Evolutionary conservation across 1,284 basidiomycete genomes (phyloP), one percentile per base, ranked within the genome.

Genomic region (Exobasidium cylindrosporum): DNA sequence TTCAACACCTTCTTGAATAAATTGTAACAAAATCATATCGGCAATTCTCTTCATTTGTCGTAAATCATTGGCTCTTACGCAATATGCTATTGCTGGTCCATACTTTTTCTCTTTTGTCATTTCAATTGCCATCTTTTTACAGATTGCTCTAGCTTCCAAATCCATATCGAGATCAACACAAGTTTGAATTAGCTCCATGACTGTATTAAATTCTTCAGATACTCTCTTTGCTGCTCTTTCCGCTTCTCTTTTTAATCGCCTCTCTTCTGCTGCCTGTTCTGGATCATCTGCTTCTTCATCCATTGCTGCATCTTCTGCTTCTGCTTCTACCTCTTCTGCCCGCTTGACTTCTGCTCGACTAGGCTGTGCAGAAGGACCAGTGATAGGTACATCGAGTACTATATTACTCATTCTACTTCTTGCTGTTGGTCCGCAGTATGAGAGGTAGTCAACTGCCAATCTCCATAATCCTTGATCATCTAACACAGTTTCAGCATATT

Each of bases 251-350:
- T 31, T 26, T 30, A 24, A 54, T 24, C 53, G 32, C 45, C 52
- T 50, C 28, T 55, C 66, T 23, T 63, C 57, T 14, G 60, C 68
- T 6, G 64, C 61, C 30, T 85, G 87, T 31, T 89, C 88, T 45
- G 50, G 61, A 3, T 58, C 63, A 10, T 58, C 63, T 10, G 63
- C 62, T 17, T 64, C 66, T 49, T 70, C 66, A 21, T 59, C 65
- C 7, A 64, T 67, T 1, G 61, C 64, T 4, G 17, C 40, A 11
- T 65, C 60, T 35, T 47, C 31, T 21, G 49, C 31, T 21, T 29
- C 58, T 2, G 13, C 21, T 26, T 28, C 54, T 24, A 57, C 13
- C 6, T 50, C 60, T 23, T 63, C 64, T 6, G 61, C 26, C n/a
- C 46, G n/a, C 17, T 49, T 61, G 26, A 46, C 31, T 14, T 32